Conservation (phyloP, 106 monocot species). For the Dactylorhiza incarnata region DNA sequence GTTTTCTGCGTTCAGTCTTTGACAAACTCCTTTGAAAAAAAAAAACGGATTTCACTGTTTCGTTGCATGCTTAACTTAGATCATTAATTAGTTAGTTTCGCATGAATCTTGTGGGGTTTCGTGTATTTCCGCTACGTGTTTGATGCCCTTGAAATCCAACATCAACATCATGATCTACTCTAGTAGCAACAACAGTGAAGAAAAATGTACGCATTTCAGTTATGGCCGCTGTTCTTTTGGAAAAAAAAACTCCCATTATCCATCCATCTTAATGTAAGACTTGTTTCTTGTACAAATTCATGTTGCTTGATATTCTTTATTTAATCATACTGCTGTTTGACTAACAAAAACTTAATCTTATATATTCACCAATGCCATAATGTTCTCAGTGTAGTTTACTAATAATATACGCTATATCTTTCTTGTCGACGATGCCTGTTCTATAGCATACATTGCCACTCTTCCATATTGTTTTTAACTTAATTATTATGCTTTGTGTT, state of each 20-base stretch:
- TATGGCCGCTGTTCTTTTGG: no score
- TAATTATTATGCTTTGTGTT: neutral
- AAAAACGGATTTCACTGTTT: no score
- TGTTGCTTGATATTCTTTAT: neutral
- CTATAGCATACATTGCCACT: neutral
- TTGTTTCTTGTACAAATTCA: neutral
- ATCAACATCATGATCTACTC: no score
- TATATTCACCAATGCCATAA: neutral
- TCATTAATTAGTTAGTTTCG: no score
- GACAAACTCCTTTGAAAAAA: no score
- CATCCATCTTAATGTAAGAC: neutral
- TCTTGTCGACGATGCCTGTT: neutral
- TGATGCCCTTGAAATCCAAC: no score
- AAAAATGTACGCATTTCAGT: no score
- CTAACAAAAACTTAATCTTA: neutral
- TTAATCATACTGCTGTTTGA: neutral
- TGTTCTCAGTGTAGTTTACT: neutral
- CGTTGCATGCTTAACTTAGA: no score
- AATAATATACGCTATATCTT: neutral
- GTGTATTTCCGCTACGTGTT: no score
- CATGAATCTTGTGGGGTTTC: no score
- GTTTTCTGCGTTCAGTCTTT: no score
- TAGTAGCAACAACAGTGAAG: no score
- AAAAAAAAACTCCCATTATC: neutral
- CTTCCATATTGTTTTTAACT: slow-evolving; percentile 1